These are phyloP conservation scores for Lactarius evosmus DNA, from an alignment of 768 basidiomycete species.

Conservation along the genomic window DNA sequence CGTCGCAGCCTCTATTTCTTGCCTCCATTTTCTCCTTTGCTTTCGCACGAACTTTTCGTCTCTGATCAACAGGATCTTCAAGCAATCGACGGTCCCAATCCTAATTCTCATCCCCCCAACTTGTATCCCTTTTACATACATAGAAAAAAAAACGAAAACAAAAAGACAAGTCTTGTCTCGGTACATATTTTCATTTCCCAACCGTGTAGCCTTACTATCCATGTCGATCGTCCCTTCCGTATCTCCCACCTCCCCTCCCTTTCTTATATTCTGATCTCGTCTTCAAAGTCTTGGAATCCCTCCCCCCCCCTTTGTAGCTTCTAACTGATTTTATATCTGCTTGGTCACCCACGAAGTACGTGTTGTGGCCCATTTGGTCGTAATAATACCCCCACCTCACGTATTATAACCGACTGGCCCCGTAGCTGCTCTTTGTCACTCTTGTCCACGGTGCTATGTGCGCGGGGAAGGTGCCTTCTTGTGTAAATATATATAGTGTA, in stretches of 20 bases:
- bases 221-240: background rate
- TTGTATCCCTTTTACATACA: background rate
- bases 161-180: background rate
- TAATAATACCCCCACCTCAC: background rate
- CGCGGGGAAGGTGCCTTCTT: background rate
- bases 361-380: background rate
- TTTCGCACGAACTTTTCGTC: background rate
- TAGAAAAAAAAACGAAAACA: background rate
- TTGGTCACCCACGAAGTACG: background rate
- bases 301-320: background rate
- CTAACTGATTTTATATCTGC: background rate
- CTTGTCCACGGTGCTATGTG: background rate
- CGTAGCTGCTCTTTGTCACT: background rate
- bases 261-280: background rate
- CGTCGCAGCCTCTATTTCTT: conserved; percentile 12
- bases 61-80: conserved; percentile 5
- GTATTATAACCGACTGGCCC: background rate
- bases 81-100: background rate
- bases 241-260: too few relatives aligned
- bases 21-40: background rate
- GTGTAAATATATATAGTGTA: background rate
- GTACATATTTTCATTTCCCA: background rate
- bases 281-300: background rate
- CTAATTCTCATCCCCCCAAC: background rate
- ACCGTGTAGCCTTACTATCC: conserved; percentile 1